Percentiles rank a stretch among this genome's conserved stretches.
Evolutionary conservation across 1,284 basidiomycete genomes (phyloP).

Genomic region (Schizophyllum amplum): DNA sequence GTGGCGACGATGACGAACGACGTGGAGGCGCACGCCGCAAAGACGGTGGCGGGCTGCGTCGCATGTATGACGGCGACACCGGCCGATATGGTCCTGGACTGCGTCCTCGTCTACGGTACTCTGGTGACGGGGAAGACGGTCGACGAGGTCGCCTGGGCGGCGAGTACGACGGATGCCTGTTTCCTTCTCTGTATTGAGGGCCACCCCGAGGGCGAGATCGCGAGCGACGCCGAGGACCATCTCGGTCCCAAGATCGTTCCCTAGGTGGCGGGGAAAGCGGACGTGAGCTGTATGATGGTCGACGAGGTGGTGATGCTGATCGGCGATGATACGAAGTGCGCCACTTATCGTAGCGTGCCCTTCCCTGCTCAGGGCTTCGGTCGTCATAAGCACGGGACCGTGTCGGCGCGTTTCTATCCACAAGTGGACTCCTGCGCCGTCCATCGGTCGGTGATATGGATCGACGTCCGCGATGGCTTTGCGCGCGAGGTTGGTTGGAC

Average conservation of each 20-base stretch:
- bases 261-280: neutral
- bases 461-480: neutral
- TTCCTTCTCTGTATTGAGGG: too few relatives aligned
- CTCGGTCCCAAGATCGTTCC: neutral
- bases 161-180: neutral
- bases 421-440: neutral
- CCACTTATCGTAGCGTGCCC: neutral
- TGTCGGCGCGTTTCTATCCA: neutral
- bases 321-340: neutral
- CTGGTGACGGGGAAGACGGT: neutral
- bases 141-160: neutral
- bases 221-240: neutral
- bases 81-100: neutral
- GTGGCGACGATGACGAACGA: neutral
- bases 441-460: neutral
- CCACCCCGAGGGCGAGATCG: too few relatives aligned
- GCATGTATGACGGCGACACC: neutral
- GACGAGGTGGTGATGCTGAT: neutral
- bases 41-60: neutral
- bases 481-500: neutral
- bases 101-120: neutral
- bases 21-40: too few relatives aligned
- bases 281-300: neutral
- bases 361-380: neutral
- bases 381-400: neutral